These are phyloP conservation scores for Hyaloscypha bicolor DNA, from an alignment of 495 filamentous ascomycete species.

Conservation along the genomic window DNA sequence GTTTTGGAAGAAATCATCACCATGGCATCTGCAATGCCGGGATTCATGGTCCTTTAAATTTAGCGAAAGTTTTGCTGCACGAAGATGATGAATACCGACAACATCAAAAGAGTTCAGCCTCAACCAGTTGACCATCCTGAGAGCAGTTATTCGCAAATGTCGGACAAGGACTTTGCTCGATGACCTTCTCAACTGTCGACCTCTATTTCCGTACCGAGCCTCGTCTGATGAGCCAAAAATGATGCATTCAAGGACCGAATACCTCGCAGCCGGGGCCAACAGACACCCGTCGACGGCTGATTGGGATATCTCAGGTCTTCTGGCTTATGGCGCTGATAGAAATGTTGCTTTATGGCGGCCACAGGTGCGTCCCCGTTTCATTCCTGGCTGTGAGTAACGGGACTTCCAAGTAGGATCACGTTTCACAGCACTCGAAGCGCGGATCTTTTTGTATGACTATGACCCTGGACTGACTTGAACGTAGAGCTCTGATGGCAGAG, in stretches of 20 bases:
- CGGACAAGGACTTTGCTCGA: not conserved
- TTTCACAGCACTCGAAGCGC: not conserved
- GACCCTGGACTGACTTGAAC: conserved; percentile 8
- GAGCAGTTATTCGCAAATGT: not conserved
- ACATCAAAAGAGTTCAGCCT: not conserved
- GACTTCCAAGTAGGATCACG: not conserved
- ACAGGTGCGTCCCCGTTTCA: conserved; percentile 50
- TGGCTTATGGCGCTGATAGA: conserved; percentile 88
- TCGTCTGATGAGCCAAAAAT: conserved; percentile 13
- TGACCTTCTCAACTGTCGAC: not conserved
- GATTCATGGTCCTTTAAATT: not conserved
- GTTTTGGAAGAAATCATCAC: not conserved
- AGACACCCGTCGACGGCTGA: conserved; percentile 87
- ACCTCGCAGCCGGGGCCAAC: conserved; percentile 86
- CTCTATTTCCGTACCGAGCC: not conserved
- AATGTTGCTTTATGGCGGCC: conserved; percentile 91
- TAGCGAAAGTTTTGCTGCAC: not conserved
- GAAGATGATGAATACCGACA: not conserved
- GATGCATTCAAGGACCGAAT: conserved; percentile 38
- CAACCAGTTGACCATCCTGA: not conserved
- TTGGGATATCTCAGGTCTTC: conserved; percentile 71
- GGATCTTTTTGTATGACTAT: not conserved
- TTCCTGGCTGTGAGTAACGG: not conserved
- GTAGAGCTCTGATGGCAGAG: conserved; percentile 36
- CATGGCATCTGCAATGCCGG: not conserved